These are phyloP conservation scores for Nicotiana otophora DNA, from an alignment of 257 asterid species.

Conservation along the genomic window DNA sequence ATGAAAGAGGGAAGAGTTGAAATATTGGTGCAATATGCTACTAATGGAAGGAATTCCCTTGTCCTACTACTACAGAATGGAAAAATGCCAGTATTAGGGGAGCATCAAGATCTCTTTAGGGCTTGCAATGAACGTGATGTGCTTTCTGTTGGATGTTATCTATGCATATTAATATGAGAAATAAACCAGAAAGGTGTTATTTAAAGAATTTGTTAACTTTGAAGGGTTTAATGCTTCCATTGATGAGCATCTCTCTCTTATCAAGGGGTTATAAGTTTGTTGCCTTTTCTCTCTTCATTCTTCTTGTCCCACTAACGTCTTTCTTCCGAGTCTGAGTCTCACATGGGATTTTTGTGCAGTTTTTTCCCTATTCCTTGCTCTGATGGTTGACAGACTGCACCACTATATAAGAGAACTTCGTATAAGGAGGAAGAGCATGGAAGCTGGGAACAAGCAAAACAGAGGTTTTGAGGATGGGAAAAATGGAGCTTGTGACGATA, in stretches of 20 bases:
- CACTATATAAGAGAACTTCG: slow-evolving; percentile 79
- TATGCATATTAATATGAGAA: background rate
- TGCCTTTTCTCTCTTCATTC: background rate
- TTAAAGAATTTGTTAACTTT: background rate
- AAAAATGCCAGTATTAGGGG: slow-evolving; percentile 23
- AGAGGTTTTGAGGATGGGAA: slow-evolving; percentile 50
- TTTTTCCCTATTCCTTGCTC: slow-evolving; percentile 64
- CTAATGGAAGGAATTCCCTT: background rate
- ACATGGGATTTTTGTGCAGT: slow-evolving; percentile 36
- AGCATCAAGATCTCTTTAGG: slow-evolving; percentile 50
- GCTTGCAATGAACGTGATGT: background rate
- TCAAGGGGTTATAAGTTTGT: background rate
- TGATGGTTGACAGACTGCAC: slow-evolving; percentile 80
- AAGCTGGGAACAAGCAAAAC: slow-evolving; percentile 61
- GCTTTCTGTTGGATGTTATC: background rate
- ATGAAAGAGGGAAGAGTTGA: background rate
- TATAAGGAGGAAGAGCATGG: slow-evolving; percentile 59
- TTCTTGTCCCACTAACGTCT: background rate
- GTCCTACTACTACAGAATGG: background rate
- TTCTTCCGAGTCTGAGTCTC: background rate
- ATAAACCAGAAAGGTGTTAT: background rate
- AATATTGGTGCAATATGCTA: background rate
- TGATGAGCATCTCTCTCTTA: background rate
- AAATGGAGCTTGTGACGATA: slow-evolving; percentile 30
- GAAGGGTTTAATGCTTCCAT: background rate